Evolutionary conservation across 768 basidiomycete species (phyloP).

Genomic region (Suillus decipiens): DNA sequence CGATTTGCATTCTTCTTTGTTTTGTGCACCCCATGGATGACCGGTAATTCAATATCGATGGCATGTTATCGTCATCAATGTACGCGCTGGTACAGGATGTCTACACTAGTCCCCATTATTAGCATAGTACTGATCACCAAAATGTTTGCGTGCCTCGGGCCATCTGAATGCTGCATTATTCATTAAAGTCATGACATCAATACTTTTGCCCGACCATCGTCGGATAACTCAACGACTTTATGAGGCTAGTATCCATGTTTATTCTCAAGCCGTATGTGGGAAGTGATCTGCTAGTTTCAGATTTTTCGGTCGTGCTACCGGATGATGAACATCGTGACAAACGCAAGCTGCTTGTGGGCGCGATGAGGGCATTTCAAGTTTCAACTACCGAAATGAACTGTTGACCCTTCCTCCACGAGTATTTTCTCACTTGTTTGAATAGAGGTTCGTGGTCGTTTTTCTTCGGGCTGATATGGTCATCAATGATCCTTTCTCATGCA

Average conservation of each 20-base stretch:
- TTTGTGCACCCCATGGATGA: background rate
- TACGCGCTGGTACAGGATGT: background rate
- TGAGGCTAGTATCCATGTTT: background rate
- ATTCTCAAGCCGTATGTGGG: conserved; percentile 1
- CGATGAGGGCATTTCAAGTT: conserved; percentile 2
- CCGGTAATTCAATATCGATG: background rate
- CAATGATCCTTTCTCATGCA: background rate
- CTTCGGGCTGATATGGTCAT: background rate
- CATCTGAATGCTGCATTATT: background rate
- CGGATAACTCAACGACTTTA: background rate
- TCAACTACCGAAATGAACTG: conserved; percentile 10
- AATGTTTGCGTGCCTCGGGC: background rate
- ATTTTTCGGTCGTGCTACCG: background rate
- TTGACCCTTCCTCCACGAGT: background rate
- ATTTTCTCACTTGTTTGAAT: background rate
- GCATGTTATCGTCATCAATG: background rate
- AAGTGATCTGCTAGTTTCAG: background rate
- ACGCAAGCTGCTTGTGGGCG: conserved; percentile 6
- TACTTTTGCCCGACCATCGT: background rate
- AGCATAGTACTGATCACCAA: background rate
- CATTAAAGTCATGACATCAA: background rate
- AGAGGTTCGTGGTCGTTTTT: background rate
- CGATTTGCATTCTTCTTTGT: background rate
- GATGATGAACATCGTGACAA: conserved; percentile 3
- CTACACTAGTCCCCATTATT: background rate